Percentiles rank a stretch among this genome's conserved stretches.
Conservation (phyloP, 805 yeast genomes). For the Hanseniaspora valbyensis region DNA sequence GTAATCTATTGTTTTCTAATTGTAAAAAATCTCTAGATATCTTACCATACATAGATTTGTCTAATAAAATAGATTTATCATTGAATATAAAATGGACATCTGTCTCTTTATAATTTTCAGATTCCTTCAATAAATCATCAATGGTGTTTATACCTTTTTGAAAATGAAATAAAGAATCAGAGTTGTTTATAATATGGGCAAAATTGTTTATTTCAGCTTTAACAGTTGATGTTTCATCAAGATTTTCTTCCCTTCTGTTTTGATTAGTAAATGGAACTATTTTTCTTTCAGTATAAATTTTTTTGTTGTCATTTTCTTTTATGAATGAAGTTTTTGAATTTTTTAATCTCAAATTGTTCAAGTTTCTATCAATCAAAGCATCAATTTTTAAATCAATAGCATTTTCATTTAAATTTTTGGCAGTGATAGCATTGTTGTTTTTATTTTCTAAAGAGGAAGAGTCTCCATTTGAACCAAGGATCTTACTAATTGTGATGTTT, state of each 20-base stretch:
- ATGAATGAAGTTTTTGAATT: not conserved
- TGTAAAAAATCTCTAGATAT: constrained; percentile 1
- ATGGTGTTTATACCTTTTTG: constrained; percentile 16
- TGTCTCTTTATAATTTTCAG: constrained; percentile 18
- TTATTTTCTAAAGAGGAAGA: constrained; percentile 24
- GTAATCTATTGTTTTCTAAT: constrained; percentile 9
- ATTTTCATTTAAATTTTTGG: constrained; percentile 21
- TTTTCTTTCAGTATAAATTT: not conserved
- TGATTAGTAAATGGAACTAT: not conserved
- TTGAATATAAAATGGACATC: constrained; percentile 15
- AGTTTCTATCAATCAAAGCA: constrained; percentile 1
- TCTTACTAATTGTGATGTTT: constrained; percentile 5
- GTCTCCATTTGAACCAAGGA: not conserved
- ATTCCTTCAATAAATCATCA: constrained; percentile 16
- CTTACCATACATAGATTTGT: constrained; percentile 18
- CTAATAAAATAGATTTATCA: constrained; percentile 8
- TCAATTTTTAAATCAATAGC: constrained; percentile 25
- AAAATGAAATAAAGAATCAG: constrained; percentile 16
- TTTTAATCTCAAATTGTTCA: not conserved
- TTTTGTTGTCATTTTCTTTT: constrained; percentile 10
- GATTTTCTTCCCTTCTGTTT: not conserved
- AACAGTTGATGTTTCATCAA: constrained; percentile 14
- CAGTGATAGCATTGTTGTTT: constrained; percentile 17
- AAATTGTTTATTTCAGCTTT: constrained; percentile 17
- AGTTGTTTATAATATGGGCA: constrained; percentile 16